These are phyloP conservation scores for Mixia osmundae DNA, from an alignment of 1,284 basidiomycete species.

Conservation along the genomic window DNA sequence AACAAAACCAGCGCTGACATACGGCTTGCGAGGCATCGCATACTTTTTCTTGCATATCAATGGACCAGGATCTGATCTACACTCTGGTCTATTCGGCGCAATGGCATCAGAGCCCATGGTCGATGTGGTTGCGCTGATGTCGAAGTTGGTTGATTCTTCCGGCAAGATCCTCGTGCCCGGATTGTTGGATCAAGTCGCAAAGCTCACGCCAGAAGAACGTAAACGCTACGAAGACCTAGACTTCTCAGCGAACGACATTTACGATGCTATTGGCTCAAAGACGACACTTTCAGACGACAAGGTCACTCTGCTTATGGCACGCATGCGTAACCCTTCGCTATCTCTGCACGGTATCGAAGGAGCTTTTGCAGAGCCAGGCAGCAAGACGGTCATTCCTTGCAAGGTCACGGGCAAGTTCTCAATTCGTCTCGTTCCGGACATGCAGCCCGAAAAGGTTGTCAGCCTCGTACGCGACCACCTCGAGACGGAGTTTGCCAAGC, in stretches of 20 bases:
- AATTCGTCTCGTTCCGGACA: conserved; percentile 73
- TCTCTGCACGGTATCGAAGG: conserved; percentile 94
- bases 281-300: conserved; percentile 62
- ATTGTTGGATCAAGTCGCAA: conserved; percentile 63
- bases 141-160: conserved; percentile 53
- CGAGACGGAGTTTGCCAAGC: conserved; percentile 48
- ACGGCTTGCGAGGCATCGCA: conserved; percentile 48
- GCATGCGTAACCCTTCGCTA: conserved; percentile 45
- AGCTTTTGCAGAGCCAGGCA: conserved; percentile 43
- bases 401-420: conserved; percentile 77
- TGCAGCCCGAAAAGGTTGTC: conserved; percentile 46
- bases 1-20: conserved; percentile 14
- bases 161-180: conserved; percentile 81
- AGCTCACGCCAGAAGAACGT: conserved; percentile 55
- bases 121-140: conserved; percentile 31
- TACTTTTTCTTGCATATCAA: conserved; percentile 69
- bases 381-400: conserved; percentile 69
- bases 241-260: conserved; percentile 32
- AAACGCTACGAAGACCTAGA: conserved; percentile 24
- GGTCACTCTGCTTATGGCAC: conserved; percentile 62
- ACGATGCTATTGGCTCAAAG: conserved; percentile 49
- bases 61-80: conserved; percentile 71
- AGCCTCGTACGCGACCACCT: conserved; percentile 49
- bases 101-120: conserved; percentile 67
- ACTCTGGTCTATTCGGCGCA: conserved; percentile 68